Base-by-base conservation (phyloP, 495 filamentous ascomycete species). In the Penicillium paxilli region DNA sequence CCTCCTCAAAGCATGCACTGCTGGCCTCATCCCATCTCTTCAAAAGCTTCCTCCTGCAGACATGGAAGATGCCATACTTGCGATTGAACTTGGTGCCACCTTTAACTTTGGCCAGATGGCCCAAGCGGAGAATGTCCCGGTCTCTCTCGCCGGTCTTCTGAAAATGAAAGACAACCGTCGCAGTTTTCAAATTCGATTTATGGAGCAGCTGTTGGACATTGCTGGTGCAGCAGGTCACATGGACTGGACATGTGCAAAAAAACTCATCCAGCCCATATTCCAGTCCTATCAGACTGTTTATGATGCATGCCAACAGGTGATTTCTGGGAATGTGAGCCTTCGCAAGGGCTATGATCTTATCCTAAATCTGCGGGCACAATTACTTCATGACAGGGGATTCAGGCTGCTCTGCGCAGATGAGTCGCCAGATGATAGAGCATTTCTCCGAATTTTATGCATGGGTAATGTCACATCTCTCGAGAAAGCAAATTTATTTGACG, bases 81-180 rank as follows among this genome's bases (percentile, higher is more conserved):
- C 69, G 32, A 67, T 75, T 35, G 60, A 71, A 49, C 63, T 80
- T 7, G 79, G 78, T 24, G 76, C 75, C 0, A 71, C 69, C 0
- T 72, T 83, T 55, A 75, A 75, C 45, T 67, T 75, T 49, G 70
- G 65, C 5, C 72, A 75, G 37, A 49, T 75, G 14, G 72, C 64
- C 3, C 72, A 75, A 45, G 72, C 70, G 2, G 72, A 75, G 50
- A 75, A 70, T 45, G 57, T 50, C 2, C 72, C 72, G 0, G 68
- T 53, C 21, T 63, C 46, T 19, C 38, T 75, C 28, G 51, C 57
- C 6, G 55, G 56, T 41, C 45, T 75, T 16, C 41, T 41, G 7
- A 56, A 35, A 12, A 63, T 75, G 59, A 55, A 55, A 22, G 58
- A 49, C 4, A 49, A 55, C 11, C 21, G 54, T 5, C 66, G 59